Percentiles rank a stretch among this genome's conserved stretches.
Evolutionary conservation across 2,329 filamentous ascomycete genomes (phyloP).

Genomic region (Emergomyces pasteurianus): DNA sequence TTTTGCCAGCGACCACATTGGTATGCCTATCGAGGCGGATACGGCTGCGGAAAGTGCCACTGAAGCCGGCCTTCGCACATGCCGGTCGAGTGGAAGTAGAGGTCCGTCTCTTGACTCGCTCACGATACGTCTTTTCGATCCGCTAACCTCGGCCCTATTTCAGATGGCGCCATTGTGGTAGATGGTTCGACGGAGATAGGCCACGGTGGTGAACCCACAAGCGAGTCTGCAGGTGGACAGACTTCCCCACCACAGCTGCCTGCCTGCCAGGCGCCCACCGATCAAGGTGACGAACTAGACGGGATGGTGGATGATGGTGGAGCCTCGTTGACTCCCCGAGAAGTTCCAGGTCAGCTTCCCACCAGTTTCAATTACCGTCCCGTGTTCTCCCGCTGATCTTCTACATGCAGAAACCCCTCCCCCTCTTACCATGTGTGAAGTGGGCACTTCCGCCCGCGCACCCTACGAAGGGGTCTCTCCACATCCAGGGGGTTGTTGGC

Average conservation of each 20-base stretch:
- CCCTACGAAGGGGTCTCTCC: neutral
- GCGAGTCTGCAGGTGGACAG: neutral
- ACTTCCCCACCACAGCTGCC: neutral
- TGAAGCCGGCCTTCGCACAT: neutral
- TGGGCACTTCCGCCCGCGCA: neutral
- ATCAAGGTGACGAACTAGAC: neutral
- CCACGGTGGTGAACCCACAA: neutral
- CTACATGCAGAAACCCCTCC: neutral
- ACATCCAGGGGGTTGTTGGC: neutral
- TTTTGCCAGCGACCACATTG: neutral
- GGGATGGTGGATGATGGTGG: neutral
- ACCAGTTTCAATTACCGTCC: neutral
- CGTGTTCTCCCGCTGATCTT: neutral
- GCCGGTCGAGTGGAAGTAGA: neutral
- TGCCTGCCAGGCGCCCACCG: neutral
- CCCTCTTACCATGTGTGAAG: neutral
- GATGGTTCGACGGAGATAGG: neutral
- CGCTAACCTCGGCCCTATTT: neutral
- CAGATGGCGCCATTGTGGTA: neutral
- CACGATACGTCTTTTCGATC: neutral
- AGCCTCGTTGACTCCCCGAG: neutral
- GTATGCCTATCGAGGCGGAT: neutral
- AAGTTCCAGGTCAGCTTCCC: neutral
- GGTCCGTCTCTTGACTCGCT: neutral
- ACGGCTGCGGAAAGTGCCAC: neutral